phyloP scores from a whole-genome alignment of 768 basidiomycete genomes.

The Sistotremastrum suecicum region DNA sequence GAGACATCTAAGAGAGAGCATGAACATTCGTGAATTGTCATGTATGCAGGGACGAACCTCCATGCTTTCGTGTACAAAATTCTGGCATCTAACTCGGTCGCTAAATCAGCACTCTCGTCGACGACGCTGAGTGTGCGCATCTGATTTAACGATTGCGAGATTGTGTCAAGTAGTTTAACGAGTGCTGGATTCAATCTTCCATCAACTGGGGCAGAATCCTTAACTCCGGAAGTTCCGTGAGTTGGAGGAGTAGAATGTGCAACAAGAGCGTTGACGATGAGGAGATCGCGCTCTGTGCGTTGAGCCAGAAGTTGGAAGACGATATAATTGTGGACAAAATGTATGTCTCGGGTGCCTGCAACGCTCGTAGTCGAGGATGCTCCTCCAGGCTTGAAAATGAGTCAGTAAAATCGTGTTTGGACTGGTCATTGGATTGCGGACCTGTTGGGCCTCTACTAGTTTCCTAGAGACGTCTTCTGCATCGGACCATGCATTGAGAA shows the following conservation, averaged over 20 bases:
- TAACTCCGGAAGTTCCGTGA: neutral
- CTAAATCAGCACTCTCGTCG: conserved; percentile 77
- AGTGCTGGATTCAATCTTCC: conserved; percentile 70
- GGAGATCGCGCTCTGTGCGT: conserved; percentile 79
- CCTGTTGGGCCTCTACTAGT: conserved; percentile 76
- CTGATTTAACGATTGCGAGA: conserved; percentile 73
- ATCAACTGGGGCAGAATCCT: conserved; percentile 36
- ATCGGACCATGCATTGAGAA: conserved; percentile 75
- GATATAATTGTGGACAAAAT: conserved; percentile 78
- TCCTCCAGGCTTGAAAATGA: conserved; percentile 22
- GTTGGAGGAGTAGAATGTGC: conserved; percentile 13
- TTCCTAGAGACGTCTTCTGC: conserved; percentile 77
- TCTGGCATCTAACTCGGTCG: conserved; percentile 63
- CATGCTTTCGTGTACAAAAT: conserved; percentile 61
- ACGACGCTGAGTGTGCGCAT: conserved; percentile 75
- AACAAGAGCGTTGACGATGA: conserved; percentile 51
- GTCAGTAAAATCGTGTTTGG: conserved; percentile 2
- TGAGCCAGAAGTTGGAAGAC: conserved; percentile 77
- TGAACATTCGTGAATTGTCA: neutral
- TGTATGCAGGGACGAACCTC: conserved; percentile 30
- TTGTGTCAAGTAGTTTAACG: conserved; percentile 77
- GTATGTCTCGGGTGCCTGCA: conserved; percentile 50
- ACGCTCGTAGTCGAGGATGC: conserved; percentile 23
- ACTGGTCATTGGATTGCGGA: conserved; percentile 15
- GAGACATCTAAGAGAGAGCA: conserved; percentile 35